Base-by-base conservation (phyloP, 192 early-diverging fungal species). In the Geranomyces variabilis region DNA sequence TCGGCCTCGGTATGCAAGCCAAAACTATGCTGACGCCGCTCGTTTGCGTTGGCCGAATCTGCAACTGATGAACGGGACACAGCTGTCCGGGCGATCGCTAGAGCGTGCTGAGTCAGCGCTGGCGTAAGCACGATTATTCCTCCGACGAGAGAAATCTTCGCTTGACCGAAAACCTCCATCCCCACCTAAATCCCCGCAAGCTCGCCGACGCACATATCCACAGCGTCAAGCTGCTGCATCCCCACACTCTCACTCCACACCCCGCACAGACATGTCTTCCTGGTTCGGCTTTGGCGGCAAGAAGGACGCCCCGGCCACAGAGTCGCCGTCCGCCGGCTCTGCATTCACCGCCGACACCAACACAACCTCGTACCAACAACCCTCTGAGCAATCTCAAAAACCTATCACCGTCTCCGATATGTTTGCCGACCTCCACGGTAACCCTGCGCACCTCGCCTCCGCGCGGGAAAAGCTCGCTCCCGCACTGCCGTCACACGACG, bases 221-320 rank as follows among this genome's bases (percentile, higher is more conserved):
- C 36, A 41, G 10, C 36, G 36, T 41, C 36, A 10, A 41, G 5
- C 36, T 41, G 3, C 5, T 41, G 3, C 36, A 41, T 7, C 3
- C 10, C 36, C 36, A 7, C 36, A 41, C 36, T n/a, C n/a, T n/a
- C n/a, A n/a, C 47, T 65, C 15, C 63, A 9, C 21, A 5, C 21
- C 22, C 63, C n/a, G 19, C 63, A 55, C 24, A 55, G 22, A n/a
- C 12, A 74, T 67, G 64, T 57, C 64, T 19, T 75, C 66, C 44
- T 75, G 66, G 66, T 75, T 75, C 36, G 74, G 74, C 21, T 53
- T 75, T 44, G 67, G 67, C 55, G 68, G 68, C 51, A 65, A 29
- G 5, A 28, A 60, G 31, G 58, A 60, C 29, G 2, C 58, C 8
- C 5, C 58, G 7, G 2, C 45, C 30, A 3, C 47, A 10, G 46